A percentile compares a stretch with the other conserved stretches of the same genome.
These are phyloP conservation scores for Colletotrichum tamarilloi DNA, from an alignment of 2,329 filamentous ascomycete species.

Conservation along the genomic window DNA sequence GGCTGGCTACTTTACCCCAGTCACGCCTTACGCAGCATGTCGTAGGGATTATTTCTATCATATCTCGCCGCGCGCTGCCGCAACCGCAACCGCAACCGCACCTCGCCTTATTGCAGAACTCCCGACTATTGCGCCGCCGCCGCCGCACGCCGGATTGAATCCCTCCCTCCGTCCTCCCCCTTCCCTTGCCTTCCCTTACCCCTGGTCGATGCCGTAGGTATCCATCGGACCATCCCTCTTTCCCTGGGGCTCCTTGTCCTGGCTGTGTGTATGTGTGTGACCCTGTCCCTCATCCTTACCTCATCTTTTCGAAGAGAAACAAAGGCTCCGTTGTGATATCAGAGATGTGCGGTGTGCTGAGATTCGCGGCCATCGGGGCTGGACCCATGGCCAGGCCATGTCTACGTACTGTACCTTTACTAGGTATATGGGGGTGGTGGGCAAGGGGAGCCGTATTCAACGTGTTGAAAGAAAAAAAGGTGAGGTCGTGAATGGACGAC, in stretches of 20 bases:
- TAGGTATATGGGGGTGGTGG: not conserved
- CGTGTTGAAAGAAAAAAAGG: not conserved
- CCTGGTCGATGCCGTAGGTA: not conserved
- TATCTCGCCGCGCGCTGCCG: not conserved
- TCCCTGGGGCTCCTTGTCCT: not conserved
- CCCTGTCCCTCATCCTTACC: not conserved
- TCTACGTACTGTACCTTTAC: too few species aligned
- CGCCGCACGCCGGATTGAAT: not conserved
- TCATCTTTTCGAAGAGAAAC: not conserved
- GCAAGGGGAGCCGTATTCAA: not conserved
- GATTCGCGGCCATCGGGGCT: not conserved
- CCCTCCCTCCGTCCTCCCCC: not conserved
- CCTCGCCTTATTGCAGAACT: not conserved
- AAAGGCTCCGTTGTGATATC: not conserved
- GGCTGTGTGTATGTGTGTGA: not conserved
- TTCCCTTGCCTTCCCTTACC: not conserved
- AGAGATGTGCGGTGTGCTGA: not conserved
- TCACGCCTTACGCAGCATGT: slow-evolving; percentile 11
- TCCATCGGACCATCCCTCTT: not conserved
- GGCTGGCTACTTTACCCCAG: not conserved
- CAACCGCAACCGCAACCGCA: too few species aligned
- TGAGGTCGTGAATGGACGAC: slow-evolving; percentile 10
- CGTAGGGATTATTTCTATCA: not conserved
- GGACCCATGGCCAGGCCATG: not conserved
- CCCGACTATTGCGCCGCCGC: not conserved